Evolutionary conservation across 495 filamentous ascomycete species (phyloP), one percentile per base, ranked within the genome.

Genomic region (Talaromyces thailandensis): DNA sequence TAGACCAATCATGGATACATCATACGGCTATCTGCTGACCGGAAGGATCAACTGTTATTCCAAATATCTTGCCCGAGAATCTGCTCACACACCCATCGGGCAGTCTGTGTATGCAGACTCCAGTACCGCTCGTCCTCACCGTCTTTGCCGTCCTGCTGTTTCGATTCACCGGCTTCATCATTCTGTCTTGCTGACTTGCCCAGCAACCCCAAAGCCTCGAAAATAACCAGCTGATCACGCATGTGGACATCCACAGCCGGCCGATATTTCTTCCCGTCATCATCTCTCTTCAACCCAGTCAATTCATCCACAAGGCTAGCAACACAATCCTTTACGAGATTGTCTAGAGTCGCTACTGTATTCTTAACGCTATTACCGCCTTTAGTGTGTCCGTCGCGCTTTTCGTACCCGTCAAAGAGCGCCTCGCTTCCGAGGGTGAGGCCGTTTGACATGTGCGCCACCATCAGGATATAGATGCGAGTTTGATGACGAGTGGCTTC

Each of bases 141-240:
- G 57, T 68, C 66, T 57, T 69, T 32, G 64, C 74, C 69, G 57
- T 68, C 66, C 57, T 69, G 37, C 64, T 67, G 57, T 63, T 65
- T 48, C 16, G 43, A 62, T 66, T 67, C 58, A 63, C 60, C 26
- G 56, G 62, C 57, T 37, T 62, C 48, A 65, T 64, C 14, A 37
- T 58, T 14, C 60, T 48, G 21, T 12, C 21, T 11, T 35, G 9
- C n/a, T 52, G 29, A 35, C 55, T 35, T 9, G 29, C 64, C 29
- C 9, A 66, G 58, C 23, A 70, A 28, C 9, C 69, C 87, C 50
- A 96, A 74, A 28, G 87, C 88, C 68, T 95, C 90, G 67, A 93
- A 95, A 3, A 94, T 79, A 2, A 93, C 83, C 56, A 95, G 66
- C 67, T 95, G 92, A 71, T 95, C 92, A 70, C 89, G 82, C 69